Conservation (phyloP, 768 basidiomycete genomes). For the Pleurotus platypus region DNA sequence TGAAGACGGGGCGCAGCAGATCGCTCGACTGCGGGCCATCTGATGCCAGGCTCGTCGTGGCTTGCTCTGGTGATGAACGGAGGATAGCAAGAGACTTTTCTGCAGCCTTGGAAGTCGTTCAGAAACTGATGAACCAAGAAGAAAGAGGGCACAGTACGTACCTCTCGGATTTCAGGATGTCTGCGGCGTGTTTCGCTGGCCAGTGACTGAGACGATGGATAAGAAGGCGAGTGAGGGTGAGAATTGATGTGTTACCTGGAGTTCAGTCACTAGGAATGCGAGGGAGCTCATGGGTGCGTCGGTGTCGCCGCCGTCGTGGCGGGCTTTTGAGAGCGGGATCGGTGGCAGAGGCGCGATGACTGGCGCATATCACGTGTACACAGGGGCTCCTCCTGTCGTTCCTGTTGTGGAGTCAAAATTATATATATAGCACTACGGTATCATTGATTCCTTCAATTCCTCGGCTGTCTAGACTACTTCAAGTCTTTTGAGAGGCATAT, state of each 20-base stretch:
- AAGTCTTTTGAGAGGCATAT: no score
- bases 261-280: constrained; percentile 68
- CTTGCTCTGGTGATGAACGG: constrained; percentile 78
- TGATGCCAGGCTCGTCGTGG: constrained; percentile 69
- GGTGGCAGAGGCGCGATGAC: no score
- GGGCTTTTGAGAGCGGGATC: no score
- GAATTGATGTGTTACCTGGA: no score
- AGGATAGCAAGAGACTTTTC: constrained; percentile 84
- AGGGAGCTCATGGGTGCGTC: constrained; percentile 54
- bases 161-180: constrained; percentile 93
- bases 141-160: constrained; percentile 29
- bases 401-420: no score
- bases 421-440: no score
- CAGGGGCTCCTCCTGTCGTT: no score
- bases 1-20: constrained; percentile 83
- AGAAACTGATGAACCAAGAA: constrained; percentile 1
- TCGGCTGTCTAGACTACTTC: no score
- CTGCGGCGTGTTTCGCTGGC: constrained; percentile 86
- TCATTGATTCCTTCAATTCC: no score
- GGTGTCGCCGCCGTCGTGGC: no score
- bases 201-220: constrained; percentile 74
- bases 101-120: constrained; percentile 55
- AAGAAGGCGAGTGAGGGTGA: no score
- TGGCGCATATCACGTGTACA: no score
- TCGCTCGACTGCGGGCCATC: constrained; percentile 80